These are phyloP conservation scores for Ceriops decandra DNA, from an alignment of 345 rosid species.

Conservation along the genomic window DNA sequence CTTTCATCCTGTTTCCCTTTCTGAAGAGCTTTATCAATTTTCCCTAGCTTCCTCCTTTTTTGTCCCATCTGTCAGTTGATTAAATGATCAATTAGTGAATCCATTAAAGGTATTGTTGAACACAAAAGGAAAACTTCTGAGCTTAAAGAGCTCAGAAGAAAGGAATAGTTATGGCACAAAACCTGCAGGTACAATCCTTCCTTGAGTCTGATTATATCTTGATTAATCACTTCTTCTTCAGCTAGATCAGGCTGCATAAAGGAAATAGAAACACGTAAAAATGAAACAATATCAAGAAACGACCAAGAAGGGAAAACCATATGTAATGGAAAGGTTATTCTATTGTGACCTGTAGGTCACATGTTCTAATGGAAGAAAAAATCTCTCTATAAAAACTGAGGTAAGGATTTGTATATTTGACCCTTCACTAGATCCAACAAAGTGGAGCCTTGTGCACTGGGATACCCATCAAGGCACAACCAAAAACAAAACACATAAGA, in stretches of 20 bases:
- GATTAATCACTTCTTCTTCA: conserved; percentile 64
- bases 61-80: conserved; percentile 46
- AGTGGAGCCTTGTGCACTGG: too few relatives aligned
- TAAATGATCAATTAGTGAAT: conserved; percentile 4
- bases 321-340: too few relatives aligned
- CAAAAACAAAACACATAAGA: background rate
- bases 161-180: conserved; percentile 4
- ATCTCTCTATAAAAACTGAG: too few relatives aligned
- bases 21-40: conserved; percentile 52
- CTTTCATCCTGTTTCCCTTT: conserved; percentile 50
- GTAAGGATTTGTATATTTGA: too few relatives aligned
- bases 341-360: too few relatives aligned
- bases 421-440: too few relatives aligned
- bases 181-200: conserved; percentile 77
- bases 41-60: conserved; percentile 60
- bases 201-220: conserved; percentile 63
- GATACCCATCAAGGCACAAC: too few relatives aligned
- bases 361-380: too few relatives aligned
- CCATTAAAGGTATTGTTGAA: too few relatives aligned
- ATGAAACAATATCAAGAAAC: background rate
- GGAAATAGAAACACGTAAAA: conserved; percentile 11
- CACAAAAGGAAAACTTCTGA: background rate
- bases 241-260: conserved; percentile 80
- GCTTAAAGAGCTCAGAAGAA: background rate
- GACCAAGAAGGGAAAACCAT: too few relatives aligned